Percentiles rank a stretch among this genome's conserved stretches.
Conservation (phyloP, 208 protist genomes). For the Strigomonas culicis region DNA sequence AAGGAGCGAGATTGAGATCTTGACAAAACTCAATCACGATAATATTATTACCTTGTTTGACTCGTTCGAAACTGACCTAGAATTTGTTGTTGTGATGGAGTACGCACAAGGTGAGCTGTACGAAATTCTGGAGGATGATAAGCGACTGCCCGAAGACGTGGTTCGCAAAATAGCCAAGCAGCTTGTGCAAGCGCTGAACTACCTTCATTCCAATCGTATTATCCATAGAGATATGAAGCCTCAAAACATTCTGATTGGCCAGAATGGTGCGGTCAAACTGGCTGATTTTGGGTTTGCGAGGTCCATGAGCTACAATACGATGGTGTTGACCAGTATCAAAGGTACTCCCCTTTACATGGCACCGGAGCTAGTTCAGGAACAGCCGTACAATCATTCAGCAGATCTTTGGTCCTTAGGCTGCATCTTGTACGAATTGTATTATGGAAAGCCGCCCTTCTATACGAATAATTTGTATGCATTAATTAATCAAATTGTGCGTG, state of each 20-base stretch:
- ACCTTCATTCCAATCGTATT: constrained; percentile 96
- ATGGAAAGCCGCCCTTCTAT: constrained; percentile 96
- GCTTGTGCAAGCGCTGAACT: constrained; percentile 94
- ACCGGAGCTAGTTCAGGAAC: constrained; percentile 93
- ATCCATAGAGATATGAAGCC: constrained; percentile 97
- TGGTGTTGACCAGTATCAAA: constrained; percentile 96
- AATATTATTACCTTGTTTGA: constrained; percentile 97
- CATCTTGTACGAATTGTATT: constrained; percentile 97
- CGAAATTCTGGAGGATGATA: constrained; percentile 95
- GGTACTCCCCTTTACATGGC: constrained; percentile 97
- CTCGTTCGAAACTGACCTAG: constrained; percentile 94
- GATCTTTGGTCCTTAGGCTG: constrained; percentile 98
- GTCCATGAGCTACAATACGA: constrained; percentile 94
- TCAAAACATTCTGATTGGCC: constrained; percentile 96
- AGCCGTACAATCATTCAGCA: constrained; percentile 93
- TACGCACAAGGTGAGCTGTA: constrained; percentile 94
- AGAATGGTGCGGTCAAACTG: constrained; percentile 95
- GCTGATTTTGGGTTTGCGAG: constrained; percentile 98
- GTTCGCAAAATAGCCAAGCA: constrained; percentile 95
- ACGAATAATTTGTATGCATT: constrained; percentile 96
- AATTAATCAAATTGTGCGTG: constrained; percentile 94
- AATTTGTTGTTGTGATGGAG: constrained; percentile 94
- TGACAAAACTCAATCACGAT: constrained; percentile 94
- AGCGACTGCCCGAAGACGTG: constrained; percentile 85
- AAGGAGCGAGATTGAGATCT: constrained; percentile 95